Evolutionary conservation across 2,329 filamentous ascomycete genomes (phyloP).

Genomic region (Verticillium albo-atrum): DNA sequence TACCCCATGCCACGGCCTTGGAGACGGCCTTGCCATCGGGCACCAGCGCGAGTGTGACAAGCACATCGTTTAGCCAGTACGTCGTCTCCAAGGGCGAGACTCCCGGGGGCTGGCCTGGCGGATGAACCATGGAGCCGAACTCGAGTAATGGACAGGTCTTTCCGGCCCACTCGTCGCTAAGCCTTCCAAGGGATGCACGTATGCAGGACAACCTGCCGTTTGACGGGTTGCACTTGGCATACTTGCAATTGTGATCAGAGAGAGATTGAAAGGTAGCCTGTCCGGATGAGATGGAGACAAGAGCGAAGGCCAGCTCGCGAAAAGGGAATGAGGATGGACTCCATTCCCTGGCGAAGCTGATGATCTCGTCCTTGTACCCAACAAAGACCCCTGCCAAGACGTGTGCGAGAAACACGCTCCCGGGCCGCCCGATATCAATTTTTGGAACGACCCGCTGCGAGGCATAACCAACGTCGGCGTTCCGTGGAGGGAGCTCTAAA

Average conservation of each 20-base stretch:
- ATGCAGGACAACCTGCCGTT: too few relatives aligned
- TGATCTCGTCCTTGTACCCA: conserved; percentile 4
- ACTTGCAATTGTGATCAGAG: neutral
- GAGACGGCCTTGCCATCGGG: conserved; percentile 10
- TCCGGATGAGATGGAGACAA: conserved; percentile 10
- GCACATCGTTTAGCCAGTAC: conserved; percentile 10
- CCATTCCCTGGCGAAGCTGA: conserved; percentile 11
- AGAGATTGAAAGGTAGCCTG: conserved; percentile 4
- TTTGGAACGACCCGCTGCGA: too few relatives aligned
- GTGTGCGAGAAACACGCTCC: conserved; percentile 3
- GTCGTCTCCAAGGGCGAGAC: conserved; percentile 6
- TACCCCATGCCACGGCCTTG: conserved; percentile 12
- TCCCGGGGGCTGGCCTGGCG: conserved; percentile 3
- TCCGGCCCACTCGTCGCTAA: too few relatives aligned
- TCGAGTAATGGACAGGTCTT: neutral
- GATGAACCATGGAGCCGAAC: conserved; percentile 9
- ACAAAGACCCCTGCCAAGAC: conserved; percentile 4
- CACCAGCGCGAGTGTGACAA: conserved; percentile 7
- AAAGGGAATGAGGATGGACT: conserved; percentile 13
- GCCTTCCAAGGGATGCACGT: too few relatives aligned
- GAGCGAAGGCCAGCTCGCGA: conserved; percentile 13
- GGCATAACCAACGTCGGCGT: neutral
- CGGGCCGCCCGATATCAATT: too few relatives aligned
- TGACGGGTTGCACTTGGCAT: too few relatives aligned
- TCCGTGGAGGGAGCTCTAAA: conserved; percentile 6